A percentile compares a stretch with the other conserved stretches of the same genome.
Conservation (phyloP, 208 protist genomes). For the Crithidia mellificae region DNA sequence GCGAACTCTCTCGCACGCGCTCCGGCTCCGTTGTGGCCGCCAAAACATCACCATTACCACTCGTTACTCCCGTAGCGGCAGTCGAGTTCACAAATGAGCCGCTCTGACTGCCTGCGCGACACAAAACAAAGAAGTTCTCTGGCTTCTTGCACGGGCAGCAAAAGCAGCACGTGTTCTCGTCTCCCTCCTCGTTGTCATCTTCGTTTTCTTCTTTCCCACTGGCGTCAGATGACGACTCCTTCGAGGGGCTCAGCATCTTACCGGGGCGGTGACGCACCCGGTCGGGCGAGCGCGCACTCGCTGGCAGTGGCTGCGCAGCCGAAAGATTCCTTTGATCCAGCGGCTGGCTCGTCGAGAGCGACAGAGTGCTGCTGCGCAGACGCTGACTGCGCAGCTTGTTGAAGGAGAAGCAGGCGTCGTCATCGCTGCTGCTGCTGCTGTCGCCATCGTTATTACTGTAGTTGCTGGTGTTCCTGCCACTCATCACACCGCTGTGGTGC, state of each 20-base stretch:
- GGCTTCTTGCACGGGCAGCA: slow-evolving; percentile 54
- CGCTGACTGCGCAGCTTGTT: slow-evolving; percentile 21
- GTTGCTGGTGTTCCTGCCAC: too few relatives aligned
- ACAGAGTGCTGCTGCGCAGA: not conserved
- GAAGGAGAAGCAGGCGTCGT: slow-evolving; percentile 32
- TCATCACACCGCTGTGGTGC: too few relatives aligned
- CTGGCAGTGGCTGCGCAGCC: not conserved
- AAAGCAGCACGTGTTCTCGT: slow-evolving; percentile 37
- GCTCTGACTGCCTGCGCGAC: slow-evolving; percentile 8
- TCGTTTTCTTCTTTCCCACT: slow-evolving; percentile 13
- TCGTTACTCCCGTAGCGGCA: too few relatives aligned
- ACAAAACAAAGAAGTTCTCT: slow-evolving; percentile 43
- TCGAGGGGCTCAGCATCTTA: not conserved
- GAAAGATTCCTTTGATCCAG: slow-evolving; percentile 4
- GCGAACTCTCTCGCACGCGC: not conserved
- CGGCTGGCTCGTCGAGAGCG: slow-evolving; percentile 3
- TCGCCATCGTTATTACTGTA: not conserved
- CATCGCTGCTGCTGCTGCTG: slow-evolving; percentile 25
- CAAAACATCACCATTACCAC: too few relatives aligned
- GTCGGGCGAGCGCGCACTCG: slow-evolving; percentile 1
- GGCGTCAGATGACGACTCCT: not conserved
- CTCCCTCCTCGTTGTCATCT: too few relatives aligned
- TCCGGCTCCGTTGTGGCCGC: not conserved
- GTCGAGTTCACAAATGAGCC: too few relatives aligned
- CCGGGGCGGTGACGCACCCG: not conserved